Evolutionary conservation across 2,329 filamentous ascomycete species (phyloP).

Genomic region (Ophiostoma sp.): DNA sequence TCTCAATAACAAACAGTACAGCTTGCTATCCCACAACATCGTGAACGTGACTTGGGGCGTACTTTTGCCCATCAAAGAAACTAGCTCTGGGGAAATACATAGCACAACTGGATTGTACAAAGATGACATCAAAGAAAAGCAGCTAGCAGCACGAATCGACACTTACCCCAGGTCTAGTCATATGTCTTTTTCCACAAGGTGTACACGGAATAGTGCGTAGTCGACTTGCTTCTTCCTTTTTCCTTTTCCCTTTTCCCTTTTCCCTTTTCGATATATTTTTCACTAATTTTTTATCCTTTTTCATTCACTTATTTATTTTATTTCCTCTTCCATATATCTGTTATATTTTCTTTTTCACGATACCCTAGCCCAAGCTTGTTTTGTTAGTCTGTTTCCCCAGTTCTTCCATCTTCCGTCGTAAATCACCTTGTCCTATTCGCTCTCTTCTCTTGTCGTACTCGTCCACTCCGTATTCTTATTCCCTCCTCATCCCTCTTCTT

Average conservation of each 20-base stretch:
- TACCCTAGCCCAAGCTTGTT: neutral
- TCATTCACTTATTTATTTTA: neutral
- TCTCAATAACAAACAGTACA: too few species aligned
- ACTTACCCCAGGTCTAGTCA: neutral
- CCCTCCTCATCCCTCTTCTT: neutral
- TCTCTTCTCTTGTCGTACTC: neutral
- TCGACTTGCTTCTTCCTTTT: neutral
- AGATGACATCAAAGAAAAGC: neutral
- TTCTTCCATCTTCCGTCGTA: neutral
- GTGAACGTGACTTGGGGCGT: too few species aligned
- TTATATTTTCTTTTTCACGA: slow-evolving; percentile 1
- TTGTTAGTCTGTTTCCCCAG: neutral
- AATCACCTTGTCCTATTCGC: neutral
- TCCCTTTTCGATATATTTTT: neutral
- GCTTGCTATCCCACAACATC: neutral
- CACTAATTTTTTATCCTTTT: neutral
- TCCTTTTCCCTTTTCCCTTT: neutral
- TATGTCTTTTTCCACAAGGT: neutral
- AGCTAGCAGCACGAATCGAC: neutral
- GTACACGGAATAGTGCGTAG: neutral
- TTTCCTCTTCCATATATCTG: neutral
- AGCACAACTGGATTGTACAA: neutral
- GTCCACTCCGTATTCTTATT: neutral
- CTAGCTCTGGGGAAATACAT: neutral
- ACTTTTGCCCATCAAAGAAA: neutral